Conservation (phyloP, 257 asterid species). For the Marsdenia floribunda region DNA sequence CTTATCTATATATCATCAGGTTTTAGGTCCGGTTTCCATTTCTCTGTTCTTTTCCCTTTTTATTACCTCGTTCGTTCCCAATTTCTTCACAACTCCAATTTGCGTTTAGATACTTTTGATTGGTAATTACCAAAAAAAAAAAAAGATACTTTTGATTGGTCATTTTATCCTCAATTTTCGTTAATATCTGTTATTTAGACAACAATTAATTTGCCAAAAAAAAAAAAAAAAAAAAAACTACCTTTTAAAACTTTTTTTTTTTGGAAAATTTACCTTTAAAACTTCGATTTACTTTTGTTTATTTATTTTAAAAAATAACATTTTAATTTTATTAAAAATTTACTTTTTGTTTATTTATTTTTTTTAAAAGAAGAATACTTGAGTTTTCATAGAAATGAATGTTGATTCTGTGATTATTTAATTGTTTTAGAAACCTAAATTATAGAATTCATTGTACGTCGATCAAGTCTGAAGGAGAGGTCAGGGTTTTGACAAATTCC, state of each 20-base stretch:
- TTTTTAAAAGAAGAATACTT: no score
- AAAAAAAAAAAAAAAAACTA: no score
- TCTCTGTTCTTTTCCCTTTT: not conserved
- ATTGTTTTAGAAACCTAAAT: constrained; percentile 1
- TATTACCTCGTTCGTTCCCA: not conserved
- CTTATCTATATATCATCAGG: not conserved
- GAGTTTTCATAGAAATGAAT: not conserved
- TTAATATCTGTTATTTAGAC: no score
- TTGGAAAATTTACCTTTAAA: no score
- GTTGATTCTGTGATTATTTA: not conserved
- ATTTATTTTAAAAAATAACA: no score
- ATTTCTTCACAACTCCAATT: not conserved
- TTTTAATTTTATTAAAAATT: no score
- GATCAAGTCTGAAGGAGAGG: constrained; percentile 13
- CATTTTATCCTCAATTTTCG: not conserved
- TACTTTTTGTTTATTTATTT: no score
- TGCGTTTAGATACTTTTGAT: not conserved
- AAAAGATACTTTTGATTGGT: not conserved
- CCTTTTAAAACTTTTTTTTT: no score
- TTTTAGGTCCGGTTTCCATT: not conserved
- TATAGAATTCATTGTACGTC: not conserved
- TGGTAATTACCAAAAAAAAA: no score
- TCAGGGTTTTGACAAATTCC: constrained; percentile 15
- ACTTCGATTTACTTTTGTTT: no score
- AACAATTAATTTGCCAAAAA: no score